Base-by-base conservation (phyloP, 306 rosid species). In the Pterocarpus santalinus region DNA sequence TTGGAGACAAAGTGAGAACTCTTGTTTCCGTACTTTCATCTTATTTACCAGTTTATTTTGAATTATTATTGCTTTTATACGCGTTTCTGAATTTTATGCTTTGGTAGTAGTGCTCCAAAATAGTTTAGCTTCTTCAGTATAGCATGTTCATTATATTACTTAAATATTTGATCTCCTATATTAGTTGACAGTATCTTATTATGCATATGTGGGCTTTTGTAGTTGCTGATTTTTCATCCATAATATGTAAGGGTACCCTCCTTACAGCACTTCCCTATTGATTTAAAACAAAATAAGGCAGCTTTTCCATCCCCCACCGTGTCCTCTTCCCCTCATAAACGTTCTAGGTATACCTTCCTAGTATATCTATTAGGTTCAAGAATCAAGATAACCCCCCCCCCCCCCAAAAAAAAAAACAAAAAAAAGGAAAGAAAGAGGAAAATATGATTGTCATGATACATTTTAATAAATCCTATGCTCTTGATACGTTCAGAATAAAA, bases 1-100 rank as follows among this genome's bases (percentile, higher is more conserved):
- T 70, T 93, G 92, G 97, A 93, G 86, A 86, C 93, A 16, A 93
- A 91, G 97, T 93, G 64, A 91, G 91, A 16, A 53, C 52, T 82
- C 60, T 65, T 47, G 8, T 35, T 65, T 51, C 68, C 35, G 49
- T 65, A 34, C 36, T 69, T 83, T 16, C 15, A 80, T 7, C 65
- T 49, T 55, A 9, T 22, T 22, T 22, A 1, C 28, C 28, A 22
- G 28, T 22, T 22, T 70, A 73, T 81, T 67, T 61, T 60, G 34
- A 80, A 38, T 68, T 38, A 34, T 70, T 58, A 62, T 68, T 34
- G 13, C 62, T 39, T 55, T 51, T 51, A 13, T 51, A 51, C 56
- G 47, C 64, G 35, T 61, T 69, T 57, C 65, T 55, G 66, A 78
- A 65, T 57, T 55, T 49, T 9, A 58, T 82, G 61, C 60, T 74